Conservation (phyloP, 768 basidiomycete genomes). For the Ramaria rubella region DNA sequence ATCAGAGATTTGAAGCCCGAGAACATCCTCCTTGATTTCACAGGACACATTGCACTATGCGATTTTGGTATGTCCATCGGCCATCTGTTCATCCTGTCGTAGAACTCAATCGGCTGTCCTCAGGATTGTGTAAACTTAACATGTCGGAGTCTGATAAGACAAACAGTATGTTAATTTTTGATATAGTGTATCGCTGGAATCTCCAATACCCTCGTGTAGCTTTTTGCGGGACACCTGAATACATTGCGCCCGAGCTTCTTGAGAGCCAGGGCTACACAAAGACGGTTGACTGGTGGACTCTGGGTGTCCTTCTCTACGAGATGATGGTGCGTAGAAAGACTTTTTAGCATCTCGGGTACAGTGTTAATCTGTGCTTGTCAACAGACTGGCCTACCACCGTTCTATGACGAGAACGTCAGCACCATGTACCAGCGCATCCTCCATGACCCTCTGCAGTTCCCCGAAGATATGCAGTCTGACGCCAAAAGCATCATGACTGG, state of each 20-base stretch:
- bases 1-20: conserved; percentile 91
- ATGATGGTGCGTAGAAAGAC: conserved; percentile 80
- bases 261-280: conserved; percentile 97
- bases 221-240: conserved; percentile 98
- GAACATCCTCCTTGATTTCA: conserved; percentile 95
- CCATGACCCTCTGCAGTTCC: conserved; percentile 88
- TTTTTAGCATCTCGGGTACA: too few relatives aligned
- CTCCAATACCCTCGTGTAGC: conserved; percentile 36
- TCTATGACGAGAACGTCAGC: conserved; percentile 98
- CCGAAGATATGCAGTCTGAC: conserved; percentile 79
- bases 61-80: conserved; percentile 65
- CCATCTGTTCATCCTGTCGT: background rate
- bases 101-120: background rate
- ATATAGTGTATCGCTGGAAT: conserved; percentile 7
- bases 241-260: conserved; percentile 95
- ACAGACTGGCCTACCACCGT: conserved; percentile 94
- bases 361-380: background rate
- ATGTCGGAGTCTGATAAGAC: conserved; percentile 98
- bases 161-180: conserved; percentile 58
- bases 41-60: conserved; percentile 95
- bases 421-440: conserved; percentile 97
- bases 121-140: conserved; percentile 87
- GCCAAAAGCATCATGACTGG: conserved; percentile 85
- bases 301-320: conserved; percentile 93
- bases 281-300: conserved; percentile 99